phyloP scores from a whole-genome alignment of 2,329 filamentous ascomycete species.

The Paecilomyces niveus region DNA sequence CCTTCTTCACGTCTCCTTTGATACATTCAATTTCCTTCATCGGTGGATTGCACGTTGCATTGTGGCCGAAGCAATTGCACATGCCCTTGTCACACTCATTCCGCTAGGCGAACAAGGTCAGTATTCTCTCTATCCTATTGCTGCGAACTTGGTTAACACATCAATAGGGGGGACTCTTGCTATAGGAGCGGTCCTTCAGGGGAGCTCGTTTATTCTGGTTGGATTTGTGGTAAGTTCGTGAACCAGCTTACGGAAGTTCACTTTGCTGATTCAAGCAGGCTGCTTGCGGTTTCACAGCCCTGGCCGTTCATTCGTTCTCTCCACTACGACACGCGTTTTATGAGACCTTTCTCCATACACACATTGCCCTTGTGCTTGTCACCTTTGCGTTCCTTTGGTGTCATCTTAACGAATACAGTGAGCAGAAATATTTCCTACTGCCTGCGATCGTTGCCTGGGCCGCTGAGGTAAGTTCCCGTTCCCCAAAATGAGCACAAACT shows the following conservation, averaged over 20 bases:
- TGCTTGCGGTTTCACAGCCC: conserved; percentile 44
- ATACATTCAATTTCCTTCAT: conserved; percentile 52
- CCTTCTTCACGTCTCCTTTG: conserved; percentile 27
- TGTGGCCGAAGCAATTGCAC: conserved; percentile 57
- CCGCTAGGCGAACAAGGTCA: conserved; percentile 47
- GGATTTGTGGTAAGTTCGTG: conserved; percentile 20
- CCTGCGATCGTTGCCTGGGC: neutral
- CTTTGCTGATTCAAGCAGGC: conserved; percentile 20
- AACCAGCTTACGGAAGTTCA: neutral
- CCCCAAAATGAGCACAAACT: too few relatives aligned
- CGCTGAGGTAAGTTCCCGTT: neutral
- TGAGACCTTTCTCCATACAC: conserved; percentile 78
- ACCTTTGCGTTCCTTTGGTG: conserved; percentile 64
- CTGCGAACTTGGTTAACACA: neutral
- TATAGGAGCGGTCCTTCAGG: neutral
- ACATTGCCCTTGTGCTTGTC: conserved; percentile 65
- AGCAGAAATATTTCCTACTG: conserved; percentile 66
- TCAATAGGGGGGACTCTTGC: neutral
- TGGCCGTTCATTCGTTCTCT: conserved; percentile 63
- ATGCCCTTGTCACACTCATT: conserved; percentile 63
- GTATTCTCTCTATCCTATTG: conserved; percentile 27
- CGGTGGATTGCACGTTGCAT: conserved; percentile 68
- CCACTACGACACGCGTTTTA: conserved; percentile 83
- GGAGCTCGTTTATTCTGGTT: neutral
- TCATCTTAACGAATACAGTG: conserved; percentile 59